Evolutionary conservation across 345 rosid genomes (phyloP), one percentile per base, ranked within the genome.

Genomic region (Heritiera littoralis): DNA sequence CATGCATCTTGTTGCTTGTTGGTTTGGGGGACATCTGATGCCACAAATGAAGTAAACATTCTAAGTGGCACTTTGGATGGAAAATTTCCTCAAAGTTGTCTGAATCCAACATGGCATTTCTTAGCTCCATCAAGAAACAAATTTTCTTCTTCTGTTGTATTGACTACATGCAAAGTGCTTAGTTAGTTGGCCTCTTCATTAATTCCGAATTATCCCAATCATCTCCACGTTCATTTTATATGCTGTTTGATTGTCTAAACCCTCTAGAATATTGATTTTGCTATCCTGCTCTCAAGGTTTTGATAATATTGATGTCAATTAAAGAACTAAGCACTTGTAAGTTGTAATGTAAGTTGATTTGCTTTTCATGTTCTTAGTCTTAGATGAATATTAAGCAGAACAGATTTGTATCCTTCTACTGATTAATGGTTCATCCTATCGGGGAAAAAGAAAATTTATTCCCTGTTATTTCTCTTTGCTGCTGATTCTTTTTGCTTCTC

Each of bases 11-110:
- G 9, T 46, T 46, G 11, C 9, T 6, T 11, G 41, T 38, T 41
- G 78, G 46, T 30, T 32, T 41, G 64, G 67, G 79, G 9, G 45
- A 45, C 38, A 60, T 55, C 67, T 40, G 63, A 77, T 70, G 68
- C 63, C 64, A 32, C 43, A 13, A 51, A 17, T n/a, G 49, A 51
- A 18, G 58, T 71, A 74, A 13, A 49, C 17, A 61, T 71, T 14
- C 23, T 4, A 0, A 18, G 65, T 64, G 35, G 80, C 74, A n/a
- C n/a, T 78, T 32, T 32, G 66, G 60, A 40, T 71, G 23, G 55
- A 68, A 73, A 60, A n/a, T 58, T 64, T 76, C 72, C 49, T 4
- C 43, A 1, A 28, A 74, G 56, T 14, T 38, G 65, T 80, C 68
- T 69, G 35, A 60, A 69, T 56, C 74, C 60, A 45, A 10, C 30